Conservation (phyloP, 2,329 filamentous ascomycete genomes). For the Ceratocystis albifundus region DNA sequence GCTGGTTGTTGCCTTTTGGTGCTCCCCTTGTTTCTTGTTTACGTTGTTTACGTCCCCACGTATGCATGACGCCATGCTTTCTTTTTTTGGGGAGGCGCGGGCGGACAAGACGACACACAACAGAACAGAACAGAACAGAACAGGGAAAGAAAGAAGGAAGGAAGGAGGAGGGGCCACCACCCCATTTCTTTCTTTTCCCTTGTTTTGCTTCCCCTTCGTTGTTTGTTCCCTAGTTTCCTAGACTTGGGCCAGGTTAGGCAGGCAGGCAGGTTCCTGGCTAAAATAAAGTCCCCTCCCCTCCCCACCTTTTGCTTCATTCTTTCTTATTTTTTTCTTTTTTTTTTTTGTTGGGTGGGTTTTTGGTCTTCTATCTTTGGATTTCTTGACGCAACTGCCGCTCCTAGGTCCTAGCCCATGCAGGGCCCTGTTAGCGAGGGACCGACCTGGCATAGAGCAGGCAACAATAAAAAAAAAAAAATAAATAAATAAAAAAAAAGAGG, state of each 20-base stretch:
- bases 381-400: not conserved
- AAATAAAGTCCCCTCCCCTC: too few species aligned
- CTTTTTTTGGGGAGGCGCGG: not conserved
- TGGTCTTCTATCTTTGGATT: not conserved
- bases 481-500: too few species aligned
- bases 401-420: not conserved
- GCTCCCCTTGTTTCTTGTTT: not conserved
- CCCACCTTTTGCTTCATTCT: not conserved
- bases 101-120: not conserved
- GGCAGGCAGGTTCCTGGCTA: not conserved
- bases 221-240: not conserved
- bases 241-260: too few species aligned
- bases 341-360: not conserved
- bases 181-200: not conserved
- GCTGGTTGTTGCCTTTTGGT: not conserved
- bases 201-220: not conserved
- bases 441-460: not conserved
- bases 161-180: constrained; percentile 8
- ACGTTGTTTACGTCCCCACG: too few species aligned
- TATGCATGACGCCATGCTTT: constrained; percentile 7
- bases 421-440: not conserved
- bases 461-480: too few species aligned
- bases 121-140: not conserved
- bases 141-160: too few species aligned
- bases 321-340: not conserved